Conservation (phyloP, 73 alveolate species). For the Blepharisma japonicum region DNA sequence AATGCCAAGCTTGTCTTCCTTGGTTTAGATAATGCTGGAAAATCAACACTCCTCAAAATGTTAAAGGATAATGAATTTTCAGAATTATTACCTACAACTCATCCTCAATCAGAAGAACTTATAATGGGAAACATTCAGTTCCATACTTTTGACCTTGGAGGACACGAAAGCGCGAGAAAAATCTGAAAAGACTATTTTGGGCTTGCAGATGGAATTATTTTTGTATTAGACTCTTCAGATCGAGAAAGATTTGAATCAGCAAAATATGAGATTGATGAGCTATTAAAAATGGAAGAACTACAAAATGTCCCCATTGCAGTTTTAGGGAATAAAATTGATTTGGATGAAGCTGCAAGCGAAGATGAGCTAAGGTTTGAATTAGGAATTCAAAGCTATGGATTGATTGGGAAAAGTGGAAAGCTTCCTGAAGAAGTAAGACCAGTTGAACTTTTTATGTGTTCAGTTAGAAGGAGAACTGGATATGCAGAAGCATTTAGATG, state of each 20-base stretch:
- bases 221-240: constrained; percentile 98
- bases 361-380: constrained; percentile 95
- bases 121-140: constrained; percentile 93
- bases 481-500: constrained; percentile 94
- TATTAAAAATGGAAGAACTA: constrained; percentile 75
- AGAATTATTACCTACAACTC: constrained; percentile 96
- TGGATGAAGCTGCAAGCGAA: constrained; percentile 91
- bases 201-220: constrained; percentile 94
- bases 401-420: constrained; percentile 49
- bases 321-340: constrained; percentile 98
- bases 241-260: constrained; percentile 90
- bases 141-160: constrained; percentile 98
- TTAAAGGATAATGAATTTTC: constrained; percentile 94
- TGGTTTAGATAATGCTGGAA: constrained; percentile 78
- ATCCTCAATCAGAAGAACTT: constrained; percentile 98
- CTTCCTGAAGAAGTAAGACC: constrained; percentile 59
- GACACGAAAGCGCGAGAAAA: constrained; percentile 93
- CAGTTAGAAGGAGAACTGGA: constrained; percentile 96
- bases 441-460: constrained; percentile 97
- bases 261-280: constrained; percentile 73
- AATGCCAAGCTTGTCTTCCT: constrained; percentile 94
- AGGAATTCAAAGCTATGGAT: constrained; percentile 46
- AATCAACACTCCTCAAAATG: constrained; percentile 96
- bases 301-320: constrained; percentile 90
- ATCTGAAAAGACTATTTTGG: constrained; percentile 98